Evolutionary conservation across 345 rosid species (phyloP).

Genomic region (Erysimum cheiranthoides): DNA sequence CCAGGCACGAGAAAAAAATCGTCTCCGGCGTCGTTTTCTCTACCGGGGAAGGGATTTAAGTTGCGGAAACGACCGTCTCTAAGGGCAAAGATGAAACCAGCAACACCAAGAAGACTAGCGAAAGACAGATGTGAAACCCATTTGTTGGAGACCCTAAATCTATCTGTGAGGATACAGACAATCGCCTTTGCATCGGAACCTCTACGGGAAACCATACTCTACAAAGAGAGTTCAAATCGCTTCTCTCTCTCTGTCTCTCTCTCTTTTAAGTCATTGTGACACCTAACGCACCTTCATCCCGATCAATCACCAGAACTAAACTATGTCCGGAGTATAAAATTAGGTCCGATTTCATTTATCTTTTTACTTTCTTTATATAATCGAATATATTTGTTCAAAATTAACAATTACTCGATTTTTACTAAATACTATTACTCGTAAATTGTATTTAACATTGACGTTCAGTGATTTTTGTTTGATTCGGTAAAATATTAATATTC

Average conservation of each 20-base stretch:
- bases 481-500: no score
- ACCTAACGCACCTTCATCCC: no score
- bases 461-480: no score
- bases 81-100: slow-evolving; percentile 58
- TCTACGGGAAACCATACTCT: slow-evolving; percentile 21
- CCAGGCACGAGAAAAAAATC: slow-evolving; percentile 67
- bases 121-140: slow-evolving; percentile 56
- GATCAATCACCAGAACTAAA: not conserved
- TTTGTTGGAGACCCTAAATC: slow-evolving; percentile 25
- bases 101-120: slow-evolving; percentile 58
- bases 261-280: not conserved
- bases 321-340: no score
- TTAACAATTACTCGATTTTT: no score
- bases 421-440: no score
- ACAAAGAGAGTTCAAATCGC: not conserved
- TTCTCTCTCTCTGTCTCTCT: not conserved
- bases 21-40: slow-evolving; percentile 32
- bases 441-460: no score
- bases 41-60: slow-evolving; percentile 44
- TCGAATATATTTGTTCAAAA: no score
- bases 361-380: not conserved
- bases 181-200: slow-evolving; percentile 35
- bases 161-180: slow-evolving; percentile 13
- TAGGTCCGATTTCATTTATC: not conserved
- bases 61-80: slow-evolving; percentile 53